Conservation (phyloP, 2,329 filamentous ascomycete species). For the Xylogone sp. region DNA sequence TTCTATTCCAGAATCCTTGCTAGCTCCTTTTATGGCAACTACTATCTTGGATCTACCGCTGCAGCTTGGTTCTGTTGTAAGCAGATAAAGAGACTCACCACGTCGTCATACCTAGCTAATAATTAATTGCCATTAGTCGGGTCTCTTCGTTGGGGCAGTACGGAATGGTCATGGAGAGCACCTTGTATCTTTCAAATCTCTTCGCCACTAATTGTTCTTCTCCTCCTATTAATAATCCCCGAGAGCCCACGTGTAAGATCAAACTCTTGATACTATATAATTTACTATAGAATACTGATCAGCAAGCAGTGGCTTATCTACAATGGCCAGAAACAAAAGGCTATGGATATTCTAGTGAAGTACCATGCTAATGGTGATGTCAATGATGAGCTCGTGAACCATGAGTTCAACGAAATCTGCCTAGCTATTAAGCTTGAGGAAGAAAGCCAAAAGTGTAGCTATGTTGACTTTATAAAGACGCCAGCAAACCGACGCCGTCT, state of each 20-base stretch:
- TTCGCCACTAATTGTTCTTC: conserved; percentile 44
- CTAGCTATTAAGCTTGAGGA: conserved; percentile 17
- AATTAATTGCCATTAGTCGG: neutral
- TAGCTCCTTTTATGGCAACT: conserved; percentile 8
- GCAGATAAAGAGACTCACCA: neutral
- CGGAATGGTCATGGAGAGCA: conserved; percentile 30
- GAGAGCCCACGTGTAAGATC: conserved; percentile 45
- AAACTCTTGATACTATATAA: neutral
- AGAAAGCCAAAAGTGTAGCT: conserved; percentile 11
- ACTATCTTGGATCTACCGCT: conserved; percentile 33
- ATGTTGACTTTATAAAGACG: conserved; percentile 20
- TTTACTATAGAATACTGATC: neutral
- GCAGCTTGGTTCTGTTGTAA: conserved; percentile 29
- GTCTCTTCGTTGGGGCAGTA: neutral
- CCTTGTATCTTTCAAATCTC: conserved; percentile 30
- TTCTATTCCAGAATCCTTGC: neutral
- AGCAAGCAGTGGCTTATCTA: conserved; percentile 36
- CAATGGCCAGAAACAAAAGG: conserved; percentile 48
- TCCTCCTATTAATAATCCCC: conserved; percentile 33
- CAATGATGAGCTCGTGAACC: conserved; percentile 24
- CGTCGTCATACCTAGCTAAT: neutral
- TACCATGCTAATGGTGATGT: conserved; percentile 43
- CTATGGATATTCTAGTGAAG: conserved; percentile 45
- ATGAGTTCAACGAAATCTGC: conserved; percentile 22
- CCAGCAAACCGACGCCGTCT: conserved; percentile 26